A percentile compares a stretch with the other conserved stretches of the same genome.
Conservation (phyloP, 176 grass and related monocot genomes). For the Aegilops speltoides region DNA sequence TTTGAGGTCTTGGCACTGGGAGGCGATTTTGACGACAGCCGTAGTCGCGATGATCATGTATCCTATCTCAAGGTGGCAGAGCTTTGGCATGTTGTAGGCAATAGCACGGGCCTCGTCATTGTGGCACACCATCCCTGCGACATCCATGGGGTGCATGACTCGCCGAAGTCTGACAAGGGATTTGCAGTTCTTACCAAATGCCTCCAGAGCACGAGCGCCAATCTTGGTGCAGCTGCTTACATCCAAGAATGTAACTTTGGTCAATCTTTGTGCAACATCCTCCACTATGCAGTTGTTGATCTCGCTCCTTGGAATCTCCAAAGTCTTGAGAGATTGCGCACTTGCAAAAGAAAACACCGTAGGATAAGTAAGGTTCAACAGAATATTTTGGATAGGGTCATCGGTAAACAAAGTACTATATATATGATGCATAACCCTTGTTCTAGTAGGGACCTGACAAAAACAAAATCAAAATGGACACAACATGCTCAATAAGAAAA, state of each 20-base stretch:
- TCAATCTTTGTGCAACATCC: slow-evolving; percentile 56
- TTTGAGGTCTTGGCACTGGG: slow-evolving; percentile 66
- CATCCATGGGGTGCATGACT: slow-evolving; percentile 83
- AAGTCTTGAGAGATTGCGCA: slow-evolving; percentile 48
- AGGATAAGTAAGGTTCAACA: slow-evolving; percentile 7
- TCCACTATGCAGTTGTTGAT: slow-evolving; percentile 80
- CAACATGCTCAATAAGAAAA: not conserved
- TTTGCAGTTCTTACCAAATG: slow-evolving; percentile 76
- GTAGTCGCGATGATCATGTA: slow-evolving; percentile 66
- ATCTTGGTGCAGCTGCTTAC: slow-evolving; percentile 89
- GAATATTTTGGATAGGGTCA: not conserved
- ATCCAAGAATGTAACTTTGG: slow-evolving; percentile 73
- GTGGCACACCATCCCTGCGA: slow-evolving; percentile 58
- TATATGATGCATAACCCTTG: not conserved
- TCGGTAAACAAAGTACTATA: not conserved
- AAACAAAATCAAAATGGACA: not conserved
- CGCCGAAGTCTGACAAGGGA: slow-evolving; percentile 59
- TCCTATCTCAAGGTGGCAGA: slow-evolving; percentile 68
- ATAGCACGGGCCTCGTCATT: slow-evolving; percentile 89
- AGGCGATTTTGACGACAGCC: slow-evolving; percentile 63
- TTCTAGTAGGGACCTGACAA: too few species aligned
- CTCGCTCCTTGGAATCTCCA: slow-evolving; percentile 82
- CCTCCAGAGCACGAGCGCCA: slow-evolving; percentile 63
- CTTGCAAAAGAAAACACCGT: slow-evolving; percentile 28
- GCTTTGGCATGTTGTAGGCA: slow-evolving; percentile 74